Conservation (phyloP, 345 rosid genomes). For the Balakata baccata region DNA sequence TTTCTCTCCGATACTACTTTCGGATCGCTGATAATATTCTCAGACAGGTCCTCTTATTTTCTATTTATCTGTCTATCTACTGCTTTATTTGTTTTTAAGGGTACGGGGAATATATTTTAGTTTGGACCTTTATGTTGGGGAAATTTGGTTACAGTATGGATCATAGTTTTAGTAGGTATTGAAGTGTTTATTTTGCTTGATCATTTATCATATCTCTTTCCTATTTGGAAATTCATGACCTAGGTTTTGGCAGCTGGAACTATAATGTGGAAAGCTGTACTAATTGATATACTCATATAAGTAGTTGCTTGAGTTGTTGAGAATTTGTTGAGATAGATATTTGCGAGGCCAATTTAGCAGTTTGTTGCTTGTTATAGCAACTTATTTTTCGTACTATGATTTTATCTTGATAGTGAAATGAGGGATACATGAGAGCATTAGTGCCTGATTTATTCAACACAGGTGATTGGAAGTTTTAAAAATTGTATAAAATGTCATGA, state of each 20-base stretch:
- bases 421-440: not conserved
- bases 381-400: not conserved
- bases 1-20: slow-evolving; percentile 68
- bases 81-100: not conserved
- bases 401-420: not conserved
- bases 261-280: not conserved
- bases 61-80: not conserved
- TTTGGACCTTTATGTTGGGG: not conserved
- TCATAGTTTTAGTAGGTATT: not conserved
- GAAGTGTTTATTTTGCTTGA: not conserved
- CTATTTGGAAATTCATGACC: not conserved
- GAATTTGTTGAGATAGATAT: not conserved
- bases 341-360: not conserved
- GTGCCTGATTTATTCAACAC: not conserved
- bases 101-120: not conserved
- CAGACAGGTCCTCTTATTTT: slow-evolving; percentile 53
- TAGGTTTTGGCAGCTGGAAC: not conserved
- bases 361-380: not conserved
- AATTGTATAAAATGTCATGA: not conserved
- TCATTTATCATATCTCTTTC: not conserved
- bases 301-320: not conserved
- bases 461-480: not conserved
- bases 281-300: not conserved
- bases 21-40: slow-evolving; percentile 93
- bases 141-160: slow-evolving; percentile 9